Evolutionary conservation across 306 rosid genomes (phyloP), one percentile per base, ranked within the genome.

Genomic region (Sophora flavescens): DNA sequence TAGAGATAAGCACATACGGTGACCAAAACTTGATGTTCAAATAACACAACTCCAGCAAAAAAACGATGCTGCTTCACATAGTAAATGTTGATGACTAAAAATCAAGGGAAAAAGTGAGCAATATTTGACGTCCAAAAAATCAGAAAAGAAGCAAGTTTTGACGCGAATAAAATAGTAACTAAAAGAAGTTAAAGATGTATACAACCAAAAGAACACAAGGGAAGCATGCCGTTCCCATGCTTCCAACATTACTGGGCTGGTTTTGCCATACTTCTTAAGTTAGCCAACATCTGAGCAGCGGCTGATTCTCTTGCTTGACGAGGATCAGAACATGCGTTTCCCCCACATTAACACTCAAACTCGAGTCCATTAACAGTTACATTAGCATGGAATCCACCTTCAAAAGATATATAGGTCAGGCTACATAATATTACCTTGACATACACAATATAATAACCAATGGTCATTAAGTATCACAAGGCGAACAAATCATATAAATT

Each of bases 371-470:
- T 79, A 17, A 88, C 79, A 16, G 71, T 80, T 48, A 86, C 90
- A 44, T 64, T 70, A 26, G 96, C 96, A 81, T 53, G 77, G 77
- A 83, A 83, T 83, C 90, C 92, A 83, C 90, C 97, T 93, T 83
- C 76, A 76, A 84, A 67, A 76, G 38, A 16, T 28, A 69, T 33
- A 68, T 22, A 18, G 38, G 57, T 28, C 22, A 83, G 50, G 67
- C 44, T 59, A 45, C 86, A 51, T 82, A 84, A 56, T 84, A 59
- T 77, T 61, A 71, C 84, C 85, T 78, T 77, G 41, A 10, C 33
- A 60, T 70, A 18, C 33, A 53, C 68, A 41, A n/a, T 44, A 12
- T 67, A 39, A 52, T 16, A 70, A 62, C 51, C 13, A 48, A 26
- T 64, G 14, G 47, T 26, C 36, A 18, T 22, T 39, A 14, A 33